Evolutionary conservation across 208 protist genomes (phyloP).

Genomic region (Leishmania gerbilli): DNA sequence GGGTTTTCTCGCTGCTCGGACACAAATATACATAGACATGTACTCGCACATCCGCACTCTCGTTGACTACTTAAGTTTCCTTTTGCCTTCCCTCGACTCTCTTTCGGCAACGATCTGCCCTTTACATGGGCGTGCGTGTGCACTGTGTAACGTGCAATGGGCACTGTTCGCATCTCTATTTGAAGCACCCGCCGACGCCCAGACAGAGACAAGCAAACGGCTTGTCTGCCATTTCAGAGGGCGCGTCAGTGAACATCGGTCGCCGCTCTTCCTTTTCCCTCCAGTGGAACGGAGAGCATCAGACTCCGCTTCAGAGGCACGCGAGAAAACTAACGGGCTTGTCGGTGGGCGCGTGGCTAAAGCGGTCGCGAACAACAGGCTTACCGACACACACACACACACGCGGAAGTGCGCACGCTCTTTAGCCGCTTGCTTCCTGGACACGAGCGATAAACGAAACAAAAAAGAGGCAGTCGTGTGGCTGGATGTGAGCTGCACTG

Average conservation of each 20-base stretch:
- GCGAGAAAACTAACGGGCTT: background rate
- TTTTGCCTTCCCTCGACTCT: background rate
- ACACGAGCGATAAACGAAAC: background rate
- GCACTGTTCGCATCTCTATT: background rate
- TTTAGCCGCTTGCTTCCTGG: background rate
- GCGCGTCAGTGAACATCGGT: background rate
- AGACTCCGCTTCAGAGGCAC: too few species aligned
- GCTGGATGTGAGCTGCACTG: background rate
- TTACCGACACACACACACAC: background rate
- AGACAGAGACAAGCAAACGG: background rate
- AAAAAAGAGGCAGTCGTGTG: background rate
- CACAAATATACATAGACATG: background rate
- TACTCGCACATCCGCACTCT: background rate
- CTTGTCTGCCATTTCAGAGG: background rate
- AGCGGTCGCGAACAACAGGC: background rate
- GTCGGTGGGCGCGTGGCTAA: background rate
- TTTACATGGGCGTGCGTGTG: background rate
- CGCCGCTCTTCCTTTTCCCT: background rate
- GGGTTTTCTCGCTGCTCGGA: background rate
- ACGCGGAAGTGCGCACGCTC: background rate
- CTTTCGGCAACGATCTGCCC: background rate
- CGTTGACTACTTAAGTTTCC: background rate
- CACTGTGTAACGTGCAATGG: background rate
- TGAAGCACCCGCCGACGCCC: background rate
- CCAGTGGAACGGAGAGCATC: background rate